Evolutionary conservation across 805 yeast genomes (phyloP).

Genomic region (Starmerella apis): DNA sequence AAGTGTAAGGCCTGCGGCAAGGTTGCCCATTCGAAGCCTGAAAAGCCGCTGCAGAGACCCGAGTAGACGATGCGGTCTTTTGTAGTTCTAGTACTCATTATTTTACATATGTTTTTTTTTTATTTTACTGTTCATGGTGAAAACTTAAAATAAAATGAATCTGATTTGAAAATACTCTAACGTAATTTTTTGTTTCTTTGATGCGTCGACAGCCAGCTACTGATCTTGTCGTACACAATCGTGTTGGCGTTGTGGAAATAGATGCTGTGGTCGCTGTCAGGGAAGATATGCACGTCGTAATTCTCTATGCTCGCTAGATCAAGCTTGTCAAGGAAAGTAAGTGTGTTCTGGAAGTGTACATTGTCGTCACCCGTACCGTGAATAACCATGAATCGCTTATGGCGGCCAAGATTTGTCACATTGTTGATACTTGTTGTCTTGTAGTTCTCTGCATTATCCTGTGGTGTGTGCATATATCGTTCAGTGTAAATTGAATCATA

Average conservation of each 20-base stretch:
- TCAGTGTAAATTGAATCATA: slow-evolving; percentile 94
- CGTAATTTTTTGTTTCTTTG: too few species aligned
- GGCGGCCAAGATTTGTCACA: slow-evolving; percentile 44
- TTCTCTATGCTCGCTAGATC: slow-evolving; percentile 70
- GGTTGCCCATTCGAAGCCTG: slow-evolving; percentile 24
- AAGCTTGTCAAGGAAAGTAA: slow-evolving; percentile 64
- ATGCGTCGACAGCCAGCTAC: slow-evolving; percentile 49
- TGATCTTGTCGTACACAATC: slow-evolving; percentile 61
- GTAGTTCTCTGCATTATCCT: slow-evolving; percentile 55
- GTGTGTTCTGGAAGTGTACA: slow-evolving; percentile 85
- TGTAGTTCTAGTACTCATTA: background rate
- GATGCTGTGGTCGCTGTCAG: slow-evolving; percentile 87
- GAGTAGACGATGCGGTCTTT: slow-evolving; percentile 7
- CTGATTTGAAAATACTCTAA: too few species aligned
- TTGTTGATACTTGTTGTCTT: slow-evolving; percentile 45
- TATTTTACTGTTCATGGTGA: too few species aligned
- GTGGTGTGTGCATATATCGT: slow-evolving; percentile 82
- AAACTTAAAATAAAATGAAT: too few species aligned
- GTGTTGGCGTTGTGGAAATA: slow-evolving; percentile 65
- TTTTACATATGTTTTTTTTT: too few species aligned
- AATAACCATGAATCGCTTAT: slow-evolving; percentile 68
- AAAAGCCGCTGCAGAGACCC: slow-evolving; percentile 20
- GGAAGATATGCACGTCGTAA: slow-evolving; percentile 80
- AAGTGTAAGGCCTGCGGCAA: slow-evolving; percentile 71
- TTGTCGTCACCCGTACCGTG: slow-evolving; percentile 98